These are phyloP conservation scores for Punica granatum DNA, from an alignment of 345 rosid species.

Conservation along the genomic window DNA sequence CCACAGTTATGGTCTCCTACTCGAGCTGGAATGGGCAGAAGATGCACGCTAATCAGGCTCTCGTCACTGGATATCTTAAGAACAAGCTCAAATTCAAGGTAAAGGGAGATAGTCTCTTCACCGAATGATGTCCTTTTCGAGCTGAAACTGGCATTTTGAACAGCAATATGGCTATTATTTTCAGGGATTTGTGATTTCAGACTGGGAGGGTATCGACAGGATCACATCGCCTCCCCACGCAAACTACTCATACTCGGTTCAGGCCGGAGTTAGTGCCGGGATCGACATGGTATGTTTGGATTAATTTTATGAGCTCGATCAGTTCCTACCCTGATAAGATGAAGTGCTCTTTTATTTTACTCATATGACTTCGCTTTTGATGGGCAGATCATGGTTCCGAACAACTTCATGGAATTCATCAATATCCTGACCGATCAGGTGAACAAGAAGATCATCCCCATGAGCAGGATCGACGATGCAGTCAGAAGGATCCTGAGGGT, in stretches of 20 bases:
- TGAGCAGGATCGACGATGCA: conserved; percentile 61
- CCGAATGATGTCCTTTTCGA: background rate
- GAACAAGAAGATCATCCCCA: conserved; percentile 35
- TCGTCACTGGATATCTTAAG: conserved; percentile 73
- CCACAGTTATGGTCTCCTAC: conserved; percentile 80
- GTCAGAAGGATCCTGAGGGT: conserved; percentile 57
- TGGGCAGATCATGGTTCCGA: conserved; percentile 43
- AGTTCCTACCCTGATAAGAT: background rate
- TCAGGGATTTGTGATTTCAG: conserved; percentile 61
- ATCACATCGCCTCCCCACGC: conserved; percentile 60
- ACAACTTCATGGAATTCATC: conserved; percentile 39
- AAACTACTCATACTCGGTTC: conserved; percentile 51
- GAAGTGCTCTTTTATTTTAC: too few species aligned
- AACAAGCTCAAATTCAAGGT: conserved; percentile 58
- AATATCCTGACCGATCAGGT: conserved; percentile 38
- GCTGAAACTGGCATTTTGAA: background rate
- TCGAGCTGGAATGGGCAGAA: conserved; percentile 86
- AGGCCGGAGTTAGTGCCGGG: conserved; percentile 41
- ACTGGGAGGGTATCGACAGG: conserved; percentile 61
- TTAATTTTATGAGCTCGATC: background rate
- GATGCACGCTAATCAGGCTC: conserved; percentile 64
- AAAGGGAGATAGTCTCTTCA: background rate
- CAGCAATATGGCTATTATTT: background rate
- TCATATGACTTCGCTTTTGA: background rate
- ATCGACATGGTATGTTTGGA: conserved; percentile 53